Evolutionary conservation across 2,329 filamentous ascomycete species (phyloP).

Genomic region (Chaetomium globosum): DNA sequence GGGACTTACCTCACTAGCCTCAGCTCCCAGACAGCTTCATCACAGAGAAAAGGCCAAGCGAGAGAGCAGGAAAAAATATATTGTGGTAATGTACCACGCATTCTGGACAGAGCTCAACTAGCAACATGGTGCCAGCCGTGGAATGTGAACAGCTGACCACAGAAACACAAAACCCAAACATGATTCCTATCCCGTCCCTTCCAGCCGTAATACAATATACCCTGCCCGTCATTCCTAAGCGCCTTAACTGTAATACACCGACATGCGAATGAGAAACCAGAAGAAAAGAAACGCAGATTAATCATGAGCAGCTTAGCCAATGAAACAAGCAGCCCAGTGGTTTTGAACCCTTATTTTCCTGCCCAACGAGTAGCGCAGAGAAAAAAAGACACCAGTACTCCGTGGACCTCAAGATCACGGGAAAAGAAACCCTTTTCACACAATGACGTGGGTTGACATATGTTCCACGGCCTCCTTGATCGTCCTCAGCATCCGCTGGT

Average conservation of each 20-base stretch:
- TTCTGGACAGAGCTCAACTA: background rate
- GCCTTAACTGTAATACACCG: background rate
- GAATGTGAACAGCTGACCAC: background rate
- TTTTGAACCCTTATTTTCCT: background rate
- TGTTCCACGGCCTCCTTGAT: slow-evolving; percentile 66
- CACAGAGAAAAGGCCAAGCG: background rate
- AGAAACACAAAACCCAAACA: background rate
- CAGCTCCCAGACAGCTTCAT: background rate
- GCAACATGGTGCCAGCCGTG: background rate
- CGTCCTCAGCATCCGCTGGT: slow-evolving; percentile 61
- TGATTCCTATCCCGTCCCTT: background rate
- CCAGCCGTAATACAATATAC: background rate
- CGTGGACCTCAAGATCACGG: background rate
- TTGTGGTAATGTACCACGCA: background rate
- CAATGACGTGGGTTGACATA: slow-evolving; percentile 63
- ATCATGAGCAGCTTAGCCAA: background rate
- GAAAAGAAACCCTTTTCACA: slow-evolving; percentile 40
- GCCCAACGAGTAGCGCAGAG: background rate
- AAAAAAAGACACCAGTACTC: background rate
- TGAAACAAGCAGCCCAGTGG: background rate
- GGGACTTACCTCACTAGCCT: background rate
- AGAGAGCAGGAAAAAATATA: background rate
- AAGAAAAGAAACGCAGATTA: too few species aligned
- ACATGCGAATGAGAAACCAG: background rate
- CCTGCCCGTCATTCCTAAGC: background rate